Base-by-base conservation (phyloP, 2,329 filamentous ascomycete species). In the Septoria linicola region DNA sequence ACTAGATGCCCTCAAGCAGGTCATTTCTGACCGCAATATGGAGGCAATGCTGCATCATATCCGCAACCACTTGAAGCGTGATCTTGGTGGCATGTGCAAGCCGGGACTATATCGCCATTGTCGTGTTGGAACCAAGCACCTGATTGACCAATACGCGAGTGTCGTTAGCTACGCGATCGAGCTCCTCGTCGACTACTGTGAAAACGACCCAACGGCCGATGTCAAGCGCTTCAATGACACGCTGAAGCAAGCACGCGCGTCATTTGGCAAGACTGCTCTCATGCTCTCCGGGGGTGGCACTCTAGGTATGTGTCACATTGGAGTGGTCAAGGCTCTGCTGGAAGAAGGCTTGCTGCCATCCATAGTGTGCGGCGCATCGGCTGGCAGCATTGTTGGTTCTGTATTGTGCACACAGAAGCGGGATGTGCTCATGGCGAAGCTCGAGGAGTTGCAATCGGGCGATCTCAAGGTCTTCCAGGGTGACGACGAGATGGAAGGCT, bases 121-220 rank as follows among this genome's bases (percentile, higher is more conserved):
- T 20, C 49, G 48, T 20, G 41, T 53, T 7, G 59, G 59, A 4
- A 61, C 59, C 16, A 61, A 61, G 45, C 36, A 53, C 36, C 41
- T 59, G 36, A 59, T 61, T 31, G 59, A 61, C 14, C 57, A 61
- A 41, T 61, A 59, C 25, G 58, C 59, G 16, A 55, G 54, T 17
- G 49, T 61, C 5, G 57, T 61, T 45, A 59, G 59, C n/a, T 61
- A 61, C 40, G 57, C 59, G 16, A 56, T 61, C 23, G 59, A 61
- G 37, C 44, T 53, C 7, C 48, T 61, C 17, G 44, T 53, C 27
- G 46, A 40, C 20, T 52, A 56, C 43, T 61, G 59, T 49, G 57
- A 61, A 39, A 31, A 36, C 6, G 36, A 46, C 14, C 51, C 55
- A 4, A 39, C 45, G 2, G 42, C 43, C 2, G 55, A 53, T 14